Base-by-base conservation (phyloP, 2,329 filamentous ascomycete species). In the Trichoderma sp. region DNA sequence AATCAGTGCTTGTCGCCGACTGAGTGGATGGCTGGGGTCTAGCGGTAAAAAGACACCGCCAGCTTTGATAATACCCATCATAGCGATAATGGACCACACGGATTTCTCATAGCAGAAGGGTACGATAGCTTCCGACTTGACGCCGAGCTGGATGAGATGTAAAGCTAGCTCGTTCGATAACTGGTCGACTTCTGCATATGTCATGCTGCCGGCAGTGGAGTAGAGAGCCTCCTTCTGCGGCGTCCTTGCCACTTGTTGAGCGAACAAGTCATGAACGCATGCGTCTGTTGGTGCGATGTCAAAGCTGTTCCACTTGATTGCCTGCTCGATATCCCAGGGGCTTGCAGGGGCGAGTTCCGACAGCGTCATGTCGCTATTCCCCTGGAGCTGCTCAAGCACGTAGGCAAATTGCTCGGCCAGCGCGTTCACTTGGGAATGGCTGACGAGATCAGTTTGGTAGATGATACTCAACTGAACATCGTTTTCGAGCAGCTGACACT, bases 41-140 rank as follows among this genome's bases (percentile, higher is more conserved):
- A 77, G 65, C 60, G 69, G 55, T 9, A 75, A 68, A 58, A 68
- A 69, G 67, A 30, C 71, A 19, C 69, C 72, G 5, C 73, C 74
- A 14, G 71, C 67, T 48, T 73, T 72, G 30, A 74, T 61, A 30
- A 74, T 66, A 19, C 63, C 72, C 7, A 74, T 41, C 58, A 72
- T 70, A 1, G 69, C 69, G 1, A 73, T 67, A 1, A 69, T 41
- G 12, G 69, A 61, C 67, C 66, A 69, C 10, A 54, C 28, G 7
- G 64, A 71, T 67, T 73, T 67, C 24, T 68, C 67, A 6, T 60
- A 66, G 47, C 58, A 68, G 17, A 68, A 43, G 2, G 67, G 59
- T 15, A 67, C 66, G 7, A 48, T 48, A 0, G 55, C 74, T 63
- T 54, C 74, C 0, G 69, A 69, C 2, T 64, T 51, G 17, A 79